Percentiles rank a stretch among this genome's conserved stretches.
Conservation (phyloP, 345 rosid species). For the Aquilaria sinensis region DNA sequence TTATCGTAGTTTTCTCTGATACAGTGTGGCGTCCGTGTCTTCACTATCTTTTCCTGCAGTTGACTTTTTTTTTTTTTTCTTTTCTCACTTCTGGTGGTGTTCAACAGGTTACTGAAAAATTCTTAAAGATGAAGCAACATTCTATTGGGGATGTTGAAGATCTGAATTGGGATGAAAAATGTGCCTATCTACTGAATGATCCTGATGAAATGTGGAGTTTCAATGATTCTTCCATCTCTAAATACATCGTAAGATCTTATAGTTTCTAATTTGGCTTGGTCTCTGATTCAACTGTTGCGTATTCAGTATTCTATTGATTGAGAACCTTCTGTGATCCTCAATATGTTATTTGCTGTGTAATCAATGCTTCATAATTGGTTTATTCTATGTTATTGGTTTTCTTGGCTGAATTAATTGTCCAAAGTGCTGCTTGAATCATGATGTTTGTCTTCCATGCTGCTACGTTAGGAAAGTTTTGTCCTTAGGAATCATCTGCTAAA, state of each 20-base stretch:
- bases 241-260: slow-evolving; percentile 65
- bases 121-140: slow-evolving; percentile 59
- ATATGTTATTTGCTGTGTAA: slow-evolving; percentile 8
- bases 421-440: no score
- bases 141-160: slow-evolving; percentile 39
- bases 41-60: no score
- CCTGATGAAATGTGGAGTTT: slow-evolving; percentile 73
- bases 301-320: no score
- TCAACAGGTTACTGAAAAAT: slow-evolving; percentile 65
- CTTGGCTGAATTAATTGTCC: no score
- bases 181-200: slow-evolving; percentile 59
- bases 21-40: no score
- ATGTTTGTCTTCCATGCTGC: no score
- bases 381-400: slow-evolving; percentile 5
- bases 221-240: slow-evolving; percentile 71
- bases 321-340: slow-evolving; percentile 2
- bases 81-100: slow-evolving; percentile 3
- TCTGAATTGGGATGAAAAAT: slow-evolving; percentile 59
- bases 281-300: no score
- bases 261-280: neutral
- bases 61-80: neutral
- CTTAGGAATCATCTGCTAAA: no score
- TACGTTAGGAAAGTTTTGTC: no score
- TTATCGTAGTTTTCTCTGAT: no score
- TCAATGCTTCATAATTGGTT: slow-evolving; percentile 6